Percentiles rank a stretch among this genome's conserved stretches.
These are phyloP conservation scores for Metarhizium guizhouense DNA, from an alignment of 2,329 filamentous ascomycete genomes.

Conservation along the genomic window DNA sequence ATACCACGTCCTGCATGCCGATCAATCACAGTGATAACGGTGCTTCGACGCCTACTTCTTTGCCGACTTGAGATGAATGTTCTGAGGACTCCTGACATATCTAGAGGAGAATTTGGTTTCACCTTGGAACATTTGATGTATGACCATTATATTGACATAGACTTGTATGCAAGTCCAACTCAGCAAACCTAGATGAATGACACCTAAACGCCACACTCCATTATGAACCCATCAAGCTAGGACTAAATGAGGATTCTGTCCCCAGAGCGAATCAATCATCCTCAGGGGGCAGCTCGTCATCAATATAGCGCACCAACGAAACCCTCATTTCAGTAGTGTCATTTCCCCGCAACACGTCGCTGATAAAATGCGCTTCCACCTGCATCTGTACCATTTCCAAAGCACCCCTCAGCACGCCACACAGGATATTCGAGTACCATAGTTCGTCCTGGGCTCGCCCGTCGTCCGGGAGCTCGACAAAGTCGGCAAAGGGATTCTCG, in stretches of 20 bases:
- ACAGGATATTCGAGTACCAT: constrained; percentile 97
- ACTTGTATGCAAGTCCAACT: background rate
- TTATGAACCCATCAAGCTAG: background rate
- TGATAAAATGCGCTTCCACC: constrained; percentile 93
- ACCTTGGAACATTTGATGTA: too few relatives aligned
- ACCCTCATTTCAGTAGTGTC: constrained; percentile 97
- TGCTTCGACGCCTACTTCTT: background rate
- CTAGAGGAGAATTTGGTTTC: too few relatives aligned
- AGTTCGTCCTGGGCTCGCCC: constrained; percentile 91
- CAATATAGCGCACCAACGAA: constrained; percentile 84
- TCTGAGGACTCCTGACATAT: too few relatives aligned
- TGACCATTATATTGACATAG: background rate
- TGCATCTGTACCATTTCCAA: constrained; percentile 99
- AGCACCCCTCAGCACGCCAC: constrained; percentile 81
- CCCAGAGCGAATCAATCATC: constrained; percentile 57
- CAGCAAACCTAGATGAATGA: background rate
- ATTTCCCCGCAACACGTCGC: constrained; percentile 83
- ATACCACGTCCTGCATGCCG: constrained; percentile 1
- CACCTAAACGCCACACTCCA: background rate
- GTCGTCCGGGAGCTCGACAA: constrained; percentile 94
- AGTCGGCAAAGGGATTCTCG: constrained; percentile 93
- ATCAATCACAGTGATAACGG: background rate
- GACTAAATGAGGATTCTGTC: background rate
- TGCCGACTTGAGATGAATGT: background rate
- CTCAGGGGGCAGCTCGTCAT: constrained; percentile 93